Conservation (phyloP, 495 filamentous ascomycete genomes). For the Lentithecium fluviatile region DNA sequence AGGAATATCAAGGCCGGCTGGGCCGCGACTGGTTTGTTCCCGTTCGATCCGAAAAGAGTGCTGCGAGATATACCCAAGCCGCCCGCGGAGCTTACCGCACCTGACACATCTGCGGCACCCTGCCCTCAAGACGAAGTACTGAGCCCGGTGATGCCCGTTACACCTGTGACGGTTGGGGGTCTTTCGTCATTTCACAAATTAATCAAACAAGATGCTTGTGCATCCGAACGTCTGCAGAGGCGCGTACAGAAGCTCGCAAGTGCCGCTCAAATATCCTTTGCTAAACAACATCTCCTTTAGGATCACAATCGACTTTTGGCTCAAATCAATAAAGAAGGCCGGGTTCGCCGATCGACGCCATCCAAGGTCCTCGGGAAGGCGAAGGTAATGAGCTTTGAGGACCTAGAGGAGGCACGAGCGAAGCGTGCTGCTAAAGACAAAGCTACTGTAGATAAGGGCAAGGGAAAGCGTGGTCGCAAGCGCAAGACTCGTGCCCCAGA, state of each 20-base stretch:
- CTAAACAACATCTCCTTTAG: constrained; percentile 1
- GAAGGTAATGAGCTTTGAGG: constrained; percentile 8
- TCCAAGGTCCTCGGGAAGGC: constrained; percentile 3
- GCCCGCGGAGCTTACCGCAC: background rate
- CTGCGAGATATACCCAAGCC: constrained; percentile 5
- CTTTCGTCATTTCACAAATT: constrained; percentile 3
- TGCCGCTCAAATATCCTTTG: constrained; percentile 1
- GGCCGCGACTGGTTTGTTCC: constrained; percentile 11
- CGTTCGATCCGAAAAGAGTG: constrained; percentile 8
- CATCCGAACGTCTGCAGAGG: constrained; percentile 3
- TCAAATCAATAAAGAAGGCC: background rate
- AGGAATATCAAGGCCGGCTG: constrained; percentile 12
- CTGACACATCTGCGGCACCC: background rate
- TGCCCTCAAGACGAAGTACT: constrained; percentile 6
- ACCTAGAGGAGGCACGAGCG: constrained; percentile 7
- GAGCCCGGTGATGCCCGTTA: background rate
- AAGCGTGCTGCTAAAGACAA: constrained; percentile 9
- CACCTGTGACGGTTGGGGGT: background rate
- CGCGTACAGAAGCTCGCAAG: constrained; percentile 4
- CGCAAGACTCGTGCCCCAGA: no score
- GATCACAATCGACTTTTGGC: background rate
- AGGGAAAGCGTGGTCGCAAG: background rate
- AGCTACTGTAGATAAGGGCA: background rate
- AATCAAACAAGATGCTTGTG: constrained; percentile 2
- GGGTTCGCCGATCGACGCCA: background rate